Evolutionary conservation across 805 yeast genomes (phyloP), one percentile per base, ranked within the genome.

Genomic region (Cyberlindnera meyerae): DNA sequence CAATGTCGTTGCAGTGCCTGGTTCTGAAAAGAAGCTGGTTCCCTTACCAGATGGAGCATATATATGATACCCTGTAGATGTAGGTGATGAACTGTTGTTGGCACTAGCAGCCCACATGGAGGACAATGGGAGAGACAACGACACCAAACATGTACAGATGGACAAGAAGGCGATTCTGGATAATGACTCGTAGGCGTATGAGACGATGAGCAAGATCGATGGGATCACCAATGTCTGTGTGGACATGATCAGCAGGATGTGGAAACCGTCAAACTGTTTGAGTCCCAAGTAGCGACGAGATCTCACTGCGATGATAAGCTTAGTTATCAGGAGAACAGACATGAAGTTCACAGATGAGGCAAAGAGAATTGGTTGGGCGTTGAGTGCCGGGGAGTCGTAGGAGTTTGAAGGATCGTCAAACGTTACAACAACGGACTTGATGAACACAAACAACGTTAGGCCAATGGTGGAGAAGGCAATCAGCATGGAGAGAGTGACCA

Each of bases 71-170:
- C 53, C 51, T 3, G 58, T 29, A 1, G 77, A 66, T 3, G 63
- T 61, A 16, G 79, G 70, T 8, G 47, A 48, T 4, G 69, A 39
- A 2, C 68, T 52, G 38, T 73, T 74, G 48, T 79, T 78, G 2
- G 81, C 68, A 3, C 87, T 66, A 4, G 80, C 65, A 0, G 96
- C 95, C 97, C 97, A 88, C 73, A 88, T 72, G 0, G 95, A 76
- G 0, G 95, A 77, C 33, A 89, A 59, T 1, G 96, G 96, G 36
- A 88, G 64, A 4, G 89, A 82, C 18, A 85, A 54, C 0, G 82
- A 81, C 14, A 82, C 79, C 6, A 87, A 48, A 17, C 83, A 63
- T 2, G 76, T 62, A 3, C 85, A 76, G 20, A 83, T 52, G 4
- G 80, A 69, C 17, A 71, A 56, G 46, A 77, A 43, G 25, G 70